Evolutionary conservation across 2,329 filamentous ascomycete genomes (phyloP).

Genomic region (Lachnellula cervina): DNA sequence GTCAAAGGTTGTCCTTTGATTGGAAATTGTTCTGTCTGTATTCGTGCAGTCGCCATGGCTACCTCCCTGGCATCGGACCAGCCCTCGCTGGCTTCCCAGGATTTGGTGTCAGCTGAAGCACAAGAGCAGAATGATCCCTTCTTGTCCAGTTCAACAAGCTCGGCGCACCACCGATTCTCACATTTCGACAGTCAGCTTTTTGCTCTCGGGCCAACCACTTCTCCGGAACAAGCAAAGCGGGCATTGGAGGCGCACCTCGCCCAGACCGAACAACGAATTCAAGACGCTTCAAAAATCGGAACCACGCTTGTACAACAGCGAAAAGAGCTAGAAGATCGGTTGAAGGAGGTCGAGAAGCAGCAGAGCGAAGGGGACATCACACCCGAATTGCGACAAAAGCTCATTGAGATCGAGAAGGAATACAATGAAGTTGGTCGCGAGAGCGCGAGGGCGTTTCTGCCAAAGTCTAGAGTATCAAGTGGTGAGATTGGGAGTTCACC

Average conservation of each 20-base stretch:
- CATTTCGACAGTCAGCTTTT: slow-evolving; percentile 78
- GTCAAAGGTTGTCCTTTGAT: slow-evolving; percentile 6
- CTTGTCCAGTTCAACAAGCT: slow-evolving; percentile 45
- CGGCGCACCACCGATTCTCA: slow-evolving; percentile 72
- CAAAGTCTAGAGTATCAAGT: slow-evolving; percentile 75
- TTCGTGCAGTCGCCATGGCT: slow-evolving; percentile 30
- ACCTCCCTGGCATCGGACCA: slow-evolving; percentile 25
- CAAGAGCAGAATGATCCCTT: slow-evolving; percentile 45
- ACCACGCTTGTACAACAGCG: slow-evolving; percentile 84
- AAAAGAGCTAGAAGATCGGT: slow-evolving; percentile 71
- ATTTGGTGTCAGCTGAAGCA: slow-evolving; percentile 14
- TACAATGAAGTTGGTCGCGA: slow-evolving; percentile 92
- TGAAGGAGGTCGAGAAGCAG: slow-evolving; percentile 79
- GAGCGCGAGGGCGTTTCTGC: slow-evolving; percentile 81
- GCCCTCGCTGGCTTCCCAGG: slow-evolving; percentile 21
- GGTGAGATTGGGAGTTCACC: slow-evolving; percentile 50
- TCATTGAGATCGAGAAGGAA: slow-evolving; percentile 85
- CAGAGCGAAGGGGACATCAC: slow-evolving; percentile 73
- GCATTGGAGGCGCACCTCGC: slow-evolving; percentile 86
- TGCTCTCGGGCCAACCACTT: slow-evolving; percentile 68
- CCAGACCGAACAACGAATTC: slow-evolving; percentile 86
- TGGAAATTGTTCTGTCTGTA: neutral
- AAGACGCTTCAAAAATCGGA: slow-evolving; percentile 85
- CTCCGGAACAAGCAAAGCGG: slow-evolving; percentile 80
- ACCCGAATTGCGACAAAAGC: slow-evolving; percentile 74